Evolutionary conservation across 1,139 yeast species (phyloP).

Genomic region (Pichia sp.): DNA sequence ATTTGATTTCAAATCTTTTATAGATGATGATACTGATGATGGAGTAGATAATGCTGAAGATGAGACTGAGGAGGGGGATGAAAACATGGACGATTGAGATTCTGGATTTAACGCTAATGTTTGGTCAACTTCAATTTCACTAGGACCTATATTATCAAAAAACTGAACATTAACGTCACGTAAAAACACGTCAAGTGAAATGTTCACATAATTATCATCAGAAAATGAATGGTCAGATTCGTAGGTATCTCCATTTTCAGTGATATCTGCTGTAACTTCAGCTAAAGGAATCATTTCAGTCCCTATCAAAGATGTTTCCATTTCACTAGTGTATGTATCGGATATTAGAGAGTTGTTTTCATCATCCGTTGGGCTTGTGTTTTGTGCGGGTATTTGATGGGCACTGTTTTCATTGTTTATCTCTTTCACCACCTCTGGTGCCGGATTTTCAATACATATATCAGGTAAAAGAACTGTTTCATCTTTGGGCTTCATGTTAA

Average conservation of each 20-base stretch:
- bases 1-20: constrained; percentile 7
- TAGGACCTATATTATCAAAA: constrained; percentile 26
- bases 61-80: constrained; percentile 6
- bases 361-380: no score
- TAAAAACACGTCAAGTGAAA: constrained; percentile 23
- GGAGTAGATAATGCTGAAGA: constrained; percentile 6
- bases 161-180: constrained; percentile 26
- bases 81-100: neutral
- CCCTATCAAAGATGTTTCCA: constrained; percentile 16
- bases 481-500: no score
- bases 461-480: no score
- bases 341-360: neutral
- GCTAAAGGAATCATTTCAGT: constrained; percentile 27
- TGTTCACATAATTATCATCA: constrained; percentile 23
- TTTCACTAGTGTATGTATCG: constrained; percentile 9
- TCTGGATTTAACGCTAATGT: constrained; percentile 5
- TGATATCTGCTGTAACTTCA: constrained; percentile 18
- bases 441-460: no score
- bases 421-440: no score
- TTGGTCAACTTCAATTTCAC: constrained; percentile 19
- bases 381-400: no score
- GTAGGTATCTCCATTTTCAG: constrained; percentile 15
- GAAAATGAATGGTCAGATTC: constrained; percentile 17
- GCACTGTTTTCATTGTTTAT: no score
- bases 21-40: neutral